Evolutionary conservation across 345 rosid genomes (phyloP).

Genomic region (Linum lewisii): DNA sequence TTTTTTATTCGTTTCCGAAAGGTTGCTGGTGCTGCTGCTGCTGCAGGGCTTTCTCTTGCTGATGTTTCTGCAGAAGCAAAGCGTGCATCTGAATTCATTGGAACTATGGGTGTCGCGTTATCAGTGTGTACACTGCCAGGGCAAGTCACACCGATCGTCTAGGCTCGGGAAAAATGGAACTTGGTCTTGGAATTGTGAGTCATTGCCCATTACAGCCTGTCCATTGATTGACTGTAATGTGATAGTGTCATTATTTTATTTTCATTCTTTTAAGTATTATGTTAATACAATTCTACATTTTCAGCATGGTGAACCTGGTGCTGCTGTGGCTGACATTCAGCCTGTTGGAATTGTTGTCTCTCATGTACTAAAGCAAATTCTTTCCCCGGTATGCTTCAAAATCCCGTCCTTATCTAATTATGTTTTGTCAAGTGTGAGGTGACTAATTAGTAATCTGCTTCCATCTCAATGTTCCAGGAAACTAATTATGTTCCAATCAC

Average conservation of each 20-base stretch:
- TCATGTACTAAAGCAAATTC: constrained; percentile 71
- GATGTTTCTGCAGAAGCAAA: constrained; percentile 76
- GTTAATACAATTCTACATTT: constrained; percentile 1
- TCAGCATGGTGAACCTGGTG: constrained; percentile 96
- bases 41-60: constrained; percentile 68
- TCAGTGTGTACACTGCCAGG: constrained; percentile 92
- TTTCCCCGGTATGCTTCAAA: constrained; percentile 53
- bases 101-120: constrained; percentile 91
- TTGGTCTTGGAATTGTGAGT: constrained; percentile 97
- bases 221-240: not conserved
- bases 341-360: constrained; percentile 82
- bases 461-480: constrained; percentile 54
- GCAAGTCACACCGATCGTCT: constrained; percentile 71
- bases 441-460: not conserved
- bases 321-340: constrained; percentile 80
- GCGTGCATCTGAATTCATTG: constrained; percentile 72
- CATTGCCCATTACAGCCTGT: constrained; percentile 4
- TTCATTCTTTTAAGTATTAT: no score
- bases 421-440: not conserved
- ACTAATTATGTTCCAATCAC: constrained; percentile 88
- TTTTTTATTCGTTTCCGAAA: constrained; percentile 21
- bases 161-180: constrained; percentile 89
- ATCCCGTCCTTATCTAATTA: not conserved
- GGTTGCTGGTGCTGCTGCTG: constrained; percentile 94
- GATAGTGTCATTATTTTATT: no score